phyloP scores from a whole-genome alignment of 192 early-diverging fungal genomes.

The Diversispora eburnea region DNA sequence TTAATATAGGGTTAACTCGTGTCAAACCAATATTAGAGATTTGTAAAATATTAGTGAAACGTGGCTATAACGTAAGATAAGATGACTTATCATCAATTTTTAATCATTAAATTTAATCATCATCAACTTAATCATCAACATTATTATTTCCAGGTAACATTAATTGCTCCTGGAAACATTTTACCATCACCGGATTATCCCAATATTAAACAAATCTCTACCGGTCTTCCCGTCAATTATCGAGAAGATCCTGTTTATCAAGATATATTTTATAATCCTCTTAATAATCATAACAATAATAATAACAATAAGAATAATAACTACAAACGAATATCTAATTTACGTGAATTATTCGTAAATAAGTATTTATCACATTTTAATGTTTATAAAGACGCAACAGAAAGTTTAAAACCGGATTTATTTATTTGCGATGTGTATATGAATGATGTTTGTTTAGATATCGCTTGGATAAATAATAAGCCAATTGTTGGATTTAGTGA shows the following conservation, averaged over 20 bases:
- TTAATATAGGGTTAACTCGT: not conserved
- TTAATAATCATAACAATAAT: too few relatives aligned
- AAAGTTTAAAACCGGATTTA: slow-evolving; percentile 1
- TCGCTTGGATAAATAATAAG: slow-evolving; percentile 9
- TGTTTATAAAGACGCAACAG: not conserved
- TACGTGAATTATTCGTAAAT: not conserved
- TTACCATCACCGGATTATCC: not conserved
- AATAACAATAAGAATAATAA: too few relatives aligned
- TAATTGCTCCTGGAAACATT: not conserved
- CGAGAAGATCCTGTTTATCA: too few relatives aligned
- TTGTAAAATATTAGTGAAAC: slow-evolving; percentile 7
- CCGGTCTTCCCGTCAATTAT: not conserved
- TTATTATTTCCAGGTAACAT: not conserved
- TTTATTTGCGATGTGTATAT: slow-evolving; percentile 7
- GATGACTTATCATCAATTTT: not conserved
- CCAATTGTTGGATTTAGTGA: not conserved
- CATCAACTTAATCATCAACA: not conserved
- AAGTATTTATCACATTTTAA: slow-evolving; percentile 1
- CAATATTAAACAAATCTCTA: not conserved
- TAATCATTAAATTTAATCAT: not conserved
- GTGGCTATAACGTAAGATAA: slow-evolving; percentile 6
- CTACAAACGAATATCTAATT: too few relatives aligned
- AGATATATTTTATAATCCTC: too few relatives aligned
- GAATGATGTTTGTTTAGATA: slow-evolving; percentile 17
- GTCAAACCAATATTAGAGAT: slow-evolving; percentile 11